phyloP scores from a whole-genome alignment of 306 rosid genomes.

The Styphnolobium japonicum region DNA sequence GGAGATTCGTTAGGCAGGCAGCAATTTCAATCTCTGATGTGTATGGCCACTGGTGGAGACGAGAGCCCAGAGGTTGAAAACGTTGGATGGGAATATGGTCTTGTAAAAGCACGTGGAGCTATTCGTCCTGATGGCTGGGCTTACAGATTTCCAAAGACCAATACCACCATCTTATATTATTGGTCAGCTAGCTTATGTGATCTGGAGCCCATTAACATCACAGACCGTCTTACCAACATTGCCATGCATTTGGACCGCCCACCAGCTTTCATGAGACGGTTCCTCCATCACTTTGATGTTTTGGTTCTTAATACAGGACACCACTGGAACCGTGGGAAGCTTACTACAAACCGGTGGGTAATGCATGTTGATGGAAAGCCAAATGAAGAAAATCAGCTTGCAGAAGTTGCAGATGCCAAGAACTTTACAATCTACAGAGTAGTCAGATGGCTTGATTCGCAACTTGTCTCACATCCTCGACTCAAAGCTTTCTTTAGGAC shows the following conservation, averaged over 20 bases:
- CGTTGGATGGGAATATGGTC: conserved; percentile 73
- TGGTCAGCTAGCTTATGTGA: conserved; percentile 94
- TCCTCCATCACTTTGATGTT: conserved; percentile 60
- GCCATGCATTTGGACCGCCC: conserved; percentile 96
- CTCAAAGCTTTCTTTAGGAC: conserved; percentile 89
- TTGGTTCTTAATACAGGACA: conserved; percentile 95
- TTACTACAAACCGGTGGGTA: conserved; percentile 74
- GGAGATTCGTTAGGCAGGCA: conserved; percentile 94
- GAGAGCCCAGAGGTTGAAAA: conserved; percentile 63
- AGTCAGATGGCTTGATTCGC: conserved; percentile 73
- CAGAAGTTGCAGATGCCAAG: conserved; percentile 64
- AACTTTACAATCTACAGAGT: conserved; percentile 64
- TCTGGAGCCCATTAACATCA: conserved; percentile 57
- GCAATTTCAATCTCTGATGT: conserved; percentile 94
- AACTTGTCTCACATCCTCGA: conserved; percentile 56
- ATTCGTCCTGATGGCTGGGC: conserved; percentile 97
- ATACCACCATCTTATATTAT: conserved; percentile 83
- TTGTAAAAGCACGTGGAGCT: conserved; percentile 74
- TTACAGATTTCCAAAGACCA: conserved; percentile 72
- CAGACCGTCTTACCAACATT: conserved; percentile 47
- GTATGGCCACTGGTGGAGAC: conserved; percentile 81
- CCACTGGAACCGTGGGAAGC: conserved; percentile 92
- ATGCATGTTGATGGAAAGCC: conserved; percentile 74
- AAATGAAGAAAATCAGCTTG: conserved; percentile 48
- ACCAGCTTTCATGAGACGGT: conserved; percentile 72